Conservation (phyloP, 768 basidiomycete genomes). For the Daedaleopsis nitida region DNA sequence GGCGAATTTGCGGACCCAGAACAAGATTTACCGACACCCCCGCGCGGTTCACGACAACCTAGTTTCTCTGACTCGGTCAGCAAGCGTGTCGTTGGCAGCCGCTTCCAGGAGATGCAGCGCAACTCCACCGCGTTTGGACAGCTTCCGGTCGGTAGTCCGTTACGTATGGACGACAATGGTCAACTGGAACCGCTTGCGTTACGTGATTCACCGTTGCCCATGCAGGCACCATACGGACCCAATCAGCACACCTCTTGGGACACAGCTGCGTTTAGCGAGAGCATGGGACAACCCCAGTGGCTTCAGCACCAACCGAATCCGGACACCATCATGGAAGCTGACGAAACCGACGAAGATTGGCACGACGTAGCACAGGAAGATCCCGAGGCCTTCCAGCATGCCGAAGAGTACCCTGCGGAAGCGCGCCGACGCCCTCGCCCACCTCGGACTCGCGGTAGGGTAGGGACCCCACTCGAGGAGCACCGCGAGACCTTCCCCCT, state of each 20-base stretch:
- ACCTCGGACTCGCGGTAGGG: conserved; percentile 20
- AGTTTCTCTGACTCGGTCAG: conserved; percentile 61
- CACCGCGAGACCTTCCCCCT: conserved; percentile 69
- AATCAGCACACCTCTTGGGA: conserved; percentile 39
- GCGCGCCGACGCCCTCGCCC: conserved; percentile 26
- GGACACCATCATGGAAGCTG: conserved; percentile 23
- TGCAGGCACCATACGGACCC: conserved; percentile 56
- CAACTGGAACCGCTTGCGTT: conserved; percentile 38
- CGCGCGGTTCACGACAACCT: conserved; percentile 28
- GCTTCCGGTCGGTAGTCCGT: conserved; percentile 61
- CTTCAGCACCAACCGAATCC: conserved; percentile 27
- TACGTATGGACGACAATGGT: conserved; percentile 54
- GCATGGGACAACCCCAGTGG: conserved; percentile 32
- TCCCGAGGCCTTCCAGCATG: conserved; percentile 38
- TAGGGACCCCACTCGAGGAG: conserved; percentile 27
- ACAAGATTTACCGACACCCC: conserved; percentile 24
- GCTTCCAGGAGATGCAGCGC: conserved; percentile 72
- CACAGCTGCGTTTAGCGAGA: conserved; percentile 29
- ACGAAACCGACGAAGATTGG: conserved; percentile 50
- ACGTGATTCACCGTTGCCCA: conserved; percentile 45
- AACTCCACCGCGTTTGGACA: conserved; percentile 58
- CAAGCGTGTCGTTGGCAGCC: conserved; percentile 64
- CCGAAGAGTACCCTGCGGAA: conserved; percentile 30
- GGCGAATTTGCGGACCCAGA: conserved; percentile 56
- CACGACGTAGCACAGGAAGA: conserved; percentile 55